Conservation (phyloP, 1,139 yeast species). For the Candida smagusa region DNA sequence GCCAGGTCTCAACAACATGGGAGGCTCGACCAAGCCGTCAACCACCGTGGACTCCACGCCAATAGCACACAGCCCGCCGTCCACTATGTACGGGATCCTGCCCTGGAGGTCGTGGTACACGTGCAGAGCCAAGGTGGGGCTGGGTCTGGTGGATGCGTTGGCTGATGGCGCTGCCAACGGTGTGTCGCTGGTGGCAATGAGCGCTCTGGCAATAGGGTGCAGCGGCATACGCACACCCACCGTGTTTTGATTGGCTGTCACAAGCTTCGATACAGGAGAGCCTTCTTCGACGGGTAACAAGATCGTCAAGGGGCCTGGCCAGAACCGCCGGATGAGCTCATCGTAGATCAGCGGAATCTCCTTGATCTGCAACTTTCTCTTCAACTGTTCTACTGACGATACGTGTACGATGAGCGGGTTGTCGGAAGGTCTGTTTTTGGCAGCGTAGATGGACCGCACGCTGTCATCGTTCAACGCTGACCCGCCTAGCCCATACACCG, state of each 20-base stretch:
- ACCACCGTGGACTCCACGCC: constrained; percentile 94
- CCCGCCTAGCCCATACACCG: constrained; percentile 95
- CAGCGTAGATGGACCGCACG: constrained; percentile 72
- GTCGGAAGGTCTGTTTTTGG: constrained; percentile 92
- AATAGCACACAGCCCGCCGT: constrained; percentile 87
- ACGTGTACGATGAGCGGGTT: constrained; percentile 91
- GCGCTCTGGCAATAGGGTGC: constrained; percentile 86
- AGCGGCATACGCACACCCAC: constrained; percentile 89
- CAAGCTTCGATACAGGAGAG: constrained; percentile 62
- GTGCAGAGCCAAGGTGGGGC: constrained; percentile 86
- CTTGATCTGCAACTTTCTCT: constrained; percentile 48
- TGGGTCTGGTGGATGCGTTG: constrained; percentile 91
- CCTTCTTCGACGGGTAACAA: constrained; percentile 60
- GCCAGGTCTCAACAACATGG: constrained; percentile 88
- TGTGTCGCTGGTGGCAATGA: constrained; percentile 79
- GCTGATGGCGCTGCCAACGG: constrained; percentile 98
- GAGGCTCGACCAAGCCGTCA: constrained; percentile 83
- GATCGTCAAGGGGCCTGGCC: constrained; percentile 97
- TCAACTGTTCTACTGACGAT: constrained; percentile 70
- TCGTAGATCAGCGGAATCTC: constrained; percentile 65
- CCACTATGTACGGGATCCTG: constrained; percentile 78
- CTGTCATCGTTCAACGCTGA: constrained; percentile 74
- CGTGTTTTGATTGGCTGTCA: constrained; percentile 85
- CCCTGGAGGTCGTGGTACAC: constrained; percentile 78
- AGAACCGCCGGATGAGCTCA: constrained; percentile 60